Conservation (phyloP, 2,329 filamentous ascomycete genomes). For the Penicillium sumatraense region DNA sequence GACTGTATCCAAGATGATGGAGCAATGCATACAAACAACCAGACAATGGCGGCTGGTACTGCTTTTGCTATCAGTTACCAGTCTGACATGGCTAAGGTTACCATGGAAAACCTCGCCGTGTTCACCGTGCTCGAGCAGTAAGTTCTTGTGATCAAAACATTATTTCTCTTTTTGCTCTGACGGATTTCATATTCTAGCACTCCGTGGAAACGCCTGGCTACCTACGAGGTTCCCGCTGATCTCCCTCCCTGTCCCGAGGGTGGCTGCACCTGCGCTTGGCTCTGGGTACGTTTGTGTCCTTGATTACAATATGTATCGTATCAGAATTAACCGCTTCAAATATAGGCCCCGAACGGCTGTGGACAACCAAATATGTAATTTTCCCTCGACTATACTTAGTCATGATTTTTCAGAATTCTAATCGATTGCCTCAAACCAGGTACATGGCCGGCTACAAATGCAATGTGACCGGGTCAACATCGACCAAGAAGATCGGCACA, state of each 20-base stretch:
- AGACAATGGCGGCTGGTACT: slow-evolving; percentile 51
- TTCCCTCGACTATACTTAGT: neutral
- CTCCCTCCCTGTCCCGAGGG: slow-evolving; percentile 43
- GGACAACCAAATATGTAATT: slow-evolving; percentile 44
- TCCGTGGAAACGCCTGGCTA: slow-evolving; percentile 45
- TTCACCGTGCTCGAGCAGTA: slow-evolving; percentile 54
- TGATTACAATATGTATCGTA: neutral
- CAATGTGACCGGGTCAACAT: slow-evolving; percentile 51
- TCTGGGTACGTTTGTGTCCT: slow-evolving; percentile 38
- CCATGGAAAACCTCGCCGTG: slow-evolving; percentile 57
- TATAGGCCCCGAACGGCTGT: slow-evolving; percentile 40
- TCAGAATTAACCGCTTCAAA: neutral
- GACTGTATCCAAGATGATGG: slow-evolving; percentile 49
- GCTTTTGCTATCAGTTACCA: slow-evolving; percentile 59
- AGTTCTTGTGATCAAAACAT: slow-evolving; percentile 17
- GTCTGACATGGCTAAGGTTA: slow-evolving; percentile 52
- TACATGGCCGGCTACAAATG: slow-evolving; percentile 58
- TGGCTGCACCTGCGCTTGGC: slow-evolving; percentile 49
- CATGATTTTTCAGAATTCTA: neutral
- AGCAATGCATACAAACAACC: slow-evolving; percentile 53
- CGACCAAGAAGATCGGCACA: slow-evolving; percentile 46
- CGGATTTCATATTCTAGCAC: slow-evolving; percentile 30
- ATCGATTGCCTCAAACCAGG: slow-evolving; percentile 9
- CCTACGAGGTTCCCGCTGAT: slow-evolving; percentile 41
- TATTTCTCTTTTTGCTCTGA: neutral